Evolutionary conservation across 2,329 filamentous ascomycete species (phyloP), one percentile per base, ranked within the genome.

Genomic region (Fusarium sacchari): DNA sequence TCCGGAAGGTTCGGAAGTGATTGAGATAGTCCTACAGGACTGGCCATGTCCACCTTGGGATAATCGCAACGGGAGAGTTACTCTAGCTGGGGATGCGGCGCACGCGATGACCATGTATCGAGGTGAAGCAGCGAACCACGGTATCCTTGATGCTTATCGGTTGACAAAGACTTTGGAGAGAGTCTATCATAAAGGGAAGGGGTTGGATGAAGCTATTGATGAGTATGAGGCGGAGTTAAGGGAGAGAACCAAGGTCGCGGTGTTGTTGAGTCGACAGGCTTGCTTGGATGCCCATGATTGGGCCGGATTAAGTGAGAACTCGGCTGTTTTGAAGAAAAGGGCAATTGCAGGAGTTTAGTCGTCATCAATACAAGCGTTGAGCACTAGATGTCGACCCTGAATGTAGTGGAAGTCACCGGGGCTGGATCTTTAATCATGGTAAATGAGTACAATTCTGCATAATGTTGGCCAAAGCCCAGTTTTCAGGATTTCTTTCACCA

Each of bases 81-180:
- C 64, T 4, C 60, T 67, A 6, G 60, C 61, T 7, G 60, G 64
- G 4, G 64, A 67, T 10, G 64, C 64, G 8, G 64, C 64, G 18
- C 64, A 67, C 15, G 60, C 60, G 10, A 65, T 67, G 60, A 66
- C 49, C 5, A 67, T 67, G 64, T 67, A 67, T 24, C 43, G 60
- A 12, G 64, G 64, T 1, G 64, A 66, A 46, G 64, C 64, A 3
- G 64, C 60, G 1, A 66, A 66, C 1, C 64, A 66, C 28, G 64
- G 64, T 1, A 65, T 66, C 7, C 24, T 66, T 12, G 64, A 66
- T 7, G 60, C 60, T 2, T 66, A 66, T 26, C 24, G 64, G 2
- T 18, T 66, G 1, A 20, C 22, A 14, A 66, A 49, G 7, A 24
- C 22, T 37, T 14, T 66, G 12, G 49, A 65, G 6, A 13, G 15